Base-by-base conservation (phyloP, 306 rosid species). In the Quercus parvula region DNA sequence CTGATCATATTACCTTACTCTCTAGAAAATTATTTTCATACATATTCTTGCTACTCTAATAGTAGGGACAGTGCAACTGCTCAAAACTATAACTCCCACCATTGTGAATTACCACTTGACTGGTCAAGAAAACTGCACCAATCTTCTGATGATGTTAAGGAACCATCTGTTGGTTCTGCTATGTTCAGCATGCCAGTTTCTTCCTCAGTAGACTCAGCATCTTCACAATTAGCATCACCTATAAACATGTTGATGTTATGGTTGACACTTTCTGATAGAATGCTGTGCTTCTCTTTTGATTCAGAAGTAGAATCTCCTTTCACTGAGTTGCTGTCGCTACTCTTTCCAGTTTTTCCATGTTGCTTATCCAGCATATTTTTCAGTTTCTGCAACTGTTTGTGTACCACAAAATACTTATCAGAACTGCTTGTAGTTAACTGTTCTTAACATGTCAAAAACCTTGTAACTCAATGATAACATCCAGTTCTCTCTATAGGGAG, bases 21-120 rank as follows among this genome's bases (percentile, higher is more conserved):
- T 9, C 14, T 67, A 33, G 51, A 27, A 31, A 67, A 67, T 67
- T 15, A 35, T 2, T 67, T 3, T 33, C 52, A 35, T 67, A 67
- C 72, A 67, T 35, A 15, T 66, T 3, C 46, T 9, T 22, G 46
- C 64, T 33, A 62, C 4, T 22, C 24, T 33, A 67, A 19, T 35
- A 9, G 44, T 3, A 35, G 15, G 35, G 52, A 17, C 10, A 33
- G 52, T 33, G 52, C 72, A 67, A 35, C n/a, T 19, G 52, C n/a
- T 89, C 85, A 92, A 71, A 94, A 84, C 94, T 22, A 19, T 19
- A 33, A 91, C 51, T 94, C 94, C 98, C 97, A 92, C 98, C 91
- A 94, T 82, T 89, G 91, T 59, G 78, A 86, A 71, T 77, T 91
- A 79, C 85, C 41, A 63, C 46, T 81, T 5, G 94, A 78, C 51